These are phyloP conservation scores for Prunella vulgaris DNA, from an alignment of 257 asterid species.

Conservation along the genomic window DNA sequence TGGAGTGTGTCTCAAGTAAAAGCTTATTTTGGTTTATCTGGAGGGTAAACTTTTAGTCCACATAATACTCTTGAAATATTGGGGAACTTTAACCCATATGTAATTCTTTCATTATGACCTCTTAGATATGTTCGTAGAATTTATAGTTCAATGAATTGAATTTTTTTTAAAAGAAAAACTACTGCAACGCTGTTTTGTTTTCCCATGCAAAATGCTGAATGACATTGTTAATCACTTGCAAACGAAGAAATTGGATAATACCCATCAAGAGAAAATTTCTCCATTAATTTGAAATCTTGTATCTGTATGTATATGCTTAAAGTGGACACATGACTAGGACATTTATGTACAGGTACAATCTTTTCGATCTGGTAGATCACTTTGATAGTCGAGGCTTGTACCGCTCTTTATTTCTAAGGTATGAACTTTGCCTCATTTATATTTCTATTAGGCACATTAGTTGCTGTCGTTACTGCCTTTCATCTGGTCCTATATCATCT, in stretches of 20 bases:
- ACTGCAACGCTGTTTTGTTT: not conserved
- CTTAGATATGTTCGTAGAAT: not conserved
- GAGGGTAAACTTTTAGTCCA: constrained; percentile 58
- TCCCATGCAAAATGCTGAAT: not conserved
- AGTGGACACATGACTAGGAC: constrained; percentile 4
- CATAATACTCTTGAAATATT: not conserved
- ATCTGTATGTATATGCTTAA: not conserved
- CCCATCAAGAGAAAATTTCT: not conserved
- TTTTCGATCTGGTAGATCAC: constrained; percentile 61
- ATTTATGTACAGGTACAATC: constrained; percentile 65
- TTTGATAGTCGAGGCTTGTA: constrained; percentile 75
- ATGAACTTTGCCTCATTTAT: constrained; percentile 8
- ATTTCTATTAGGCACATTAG: not conserved
- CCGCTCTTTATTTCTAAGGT: constrained; percentile 75
- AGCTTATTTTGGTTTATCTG: constrained; percentile 91
- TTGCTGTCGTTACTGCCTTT: not conserved
- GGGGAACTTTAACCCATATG: not conserved
- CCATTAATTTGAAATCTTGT: not conserved
- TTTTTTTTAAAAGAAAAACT: not conserved
- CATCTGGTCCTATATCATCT: not conserved
- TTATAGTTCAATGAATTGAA: not conserved
- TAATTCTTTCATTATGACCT: not conserved
- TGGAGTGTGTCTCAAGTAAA: constrained; percentile 92
- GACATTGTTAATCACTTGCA: not conserved
- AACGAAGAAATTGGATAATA: not conserved